Evolutionary conservation across 208 protist species (phyloP).

Genomic region (Spongospora subterranea): DNA sequence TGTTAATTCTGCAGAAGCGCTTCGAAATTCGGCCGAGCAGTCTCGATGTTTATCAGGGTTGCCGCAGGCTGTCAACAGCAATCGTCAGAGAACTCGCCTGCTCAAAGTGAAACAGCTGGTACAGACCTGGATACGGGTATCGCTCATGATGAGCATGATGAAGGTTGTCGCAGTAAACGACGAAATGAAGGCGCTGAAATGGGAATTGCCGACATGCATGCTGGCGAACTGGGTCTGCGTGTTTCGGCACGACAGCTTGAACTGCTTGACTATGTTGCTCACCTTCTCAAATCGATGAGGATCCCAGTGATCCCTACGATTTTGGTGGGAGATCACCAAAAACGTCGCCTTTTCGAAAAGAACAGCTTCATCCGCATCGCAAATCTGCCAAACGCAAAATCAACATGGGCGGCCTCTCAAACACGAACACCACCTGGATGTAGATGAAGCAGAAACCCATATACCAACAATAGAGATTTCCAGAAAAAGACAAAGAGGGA

Average conservation of each 20-base stretch:
- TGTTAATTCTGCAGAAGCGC: neutral
- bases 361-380: conserved; percentile 95
- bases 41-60: conserved; percentile 81
- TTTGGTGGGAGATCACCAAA: conserved; percentile 56
- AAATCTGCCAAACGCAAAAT: too few relatives aligned
- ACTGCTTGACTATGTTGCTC: conserved; percentile 90
- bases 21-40: neutral
- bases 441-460: too few relatives aligned
- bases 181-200: conserved; percentile 84
- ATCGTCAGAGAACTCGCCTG: neutral
- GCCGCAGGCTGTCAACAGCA: conserved; percentile 71
- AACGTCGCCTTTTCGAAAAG: conserved; percentile 97
- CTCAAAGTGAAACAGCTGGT: neutral
- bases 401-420: too few relatives aligned
- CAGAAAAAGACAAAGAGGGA: too few relatives aligned
- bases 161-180: conserved; percentile 85
- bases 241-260: conserved; percentile 84
- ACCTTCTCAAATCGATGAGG: conserved; percentile 85
- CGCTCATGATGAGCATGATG: conserved; percentile 85
- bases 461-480: too few relatives aligned
- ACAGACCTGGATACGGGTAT: conserved; percentile 74
- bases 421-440: too few relatives aligned
- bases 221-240: neutral
- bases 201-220: conserved; percentile 62
- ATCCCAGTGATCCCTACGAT: conserved; percentile 35